Conservation (phyloP, 2,329 filamentous ascomycete genomes). For the Colletotrichum coccodes region DNA sequence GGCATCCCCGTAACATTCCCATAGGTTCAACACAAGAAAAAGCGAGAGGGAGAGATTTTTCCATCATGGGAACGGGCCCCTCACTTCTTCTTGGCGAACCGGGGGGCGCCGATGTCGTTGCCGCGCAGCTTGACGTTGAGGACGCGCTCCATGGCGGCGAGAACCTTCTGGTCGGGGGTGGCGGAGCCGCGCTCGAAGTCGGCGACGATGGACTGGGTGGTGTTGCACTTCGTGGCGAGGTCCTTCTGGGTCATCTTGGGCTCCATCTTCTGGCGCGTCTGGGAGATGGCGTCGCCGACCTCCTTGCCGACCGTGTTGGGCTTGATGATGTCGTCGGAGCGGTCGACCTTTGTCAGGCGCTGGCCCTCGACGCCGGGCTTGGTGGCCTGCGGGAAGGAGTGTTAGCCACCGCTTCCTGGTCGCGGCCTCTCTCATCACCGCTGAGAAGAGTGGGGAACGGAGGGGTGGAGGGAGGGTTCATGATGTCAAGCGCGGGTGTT, state of each 20-base stretch:
- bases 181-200: slow-evolving; percentile 87
- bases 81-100: slow-evolving; percentile 78
- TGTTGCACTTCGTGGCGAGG: slow-evolving; percentile 88
- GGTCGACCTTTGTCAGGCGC: slow-evolving; percentile 97
- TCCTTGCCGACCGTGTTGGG: slow-evolving; percentile 87
- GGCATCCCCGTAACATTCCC: not conserved
- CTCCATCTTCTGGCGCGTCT: slow-evolving; percentile 81
- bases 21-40: not conserved
- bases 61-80: not conserved
- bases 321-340: slow-evolving; percentile 96
- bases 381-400: slow-evolving; percentile 50
- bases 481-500: slow-evolving; percentile 26
- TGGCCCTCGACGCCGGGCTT: slow-evolving; percentile 80
- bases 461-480: slow-evolving; percentile 3
- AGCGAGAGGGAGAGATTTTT: not conserved
- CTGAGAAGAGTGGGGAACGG: slow-evolving; percentile 22
- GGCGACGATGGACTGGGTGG: slow-evolving; percentile 80
- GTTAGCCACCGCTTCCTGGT: too few species aligned
- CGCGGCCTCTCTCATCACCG: not conserved
- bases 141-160: slow-evolving; percentile 81
- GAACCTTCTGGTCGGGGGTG: slow-evolving; percentile 84
- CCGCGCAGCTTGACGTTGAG: slow-evolving; percentile 91
- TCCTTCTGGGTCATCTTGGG: slow-evolving; percentile 97
- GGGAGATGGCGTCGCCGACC: slow-evolving; percentile 85
- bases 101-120: slow-evolving; percentile 84